Evolutionary conservation across 2,329 filamentous ascomycete genomes (phyloP), one percentile per base, ranked within the genome.

Genomic region (Calonectria naviculata): DNA sequence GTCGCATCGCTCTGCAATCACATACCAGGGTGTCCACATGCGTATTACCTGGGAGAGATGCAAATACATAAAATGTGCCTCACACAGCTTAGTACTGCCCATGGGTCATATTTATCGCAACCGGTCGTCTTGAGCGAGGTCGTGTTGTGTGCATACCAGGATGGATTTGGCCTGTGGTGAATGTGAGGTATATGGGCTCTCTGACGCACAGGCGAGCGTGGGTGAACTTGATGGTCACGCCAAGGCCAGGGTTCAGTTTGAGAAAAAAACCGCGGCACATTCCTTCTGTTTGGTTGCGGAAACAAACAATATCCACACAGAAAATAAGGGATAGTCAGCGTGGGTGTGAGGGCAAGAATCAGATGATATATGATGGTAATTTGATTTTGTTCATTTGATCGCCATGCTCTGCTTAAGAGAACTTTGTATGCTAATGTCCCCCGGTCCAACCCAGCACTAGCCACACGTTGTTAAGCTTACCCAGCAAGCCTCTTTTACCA

Each of bases 1-100:
- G 24, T 70, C 58, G 46, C 71, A 29, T 66, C 69, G 72, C 71
- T 68, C 73, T 67, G 62, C 70, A 56, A 44, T 36, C 34, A 42
- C 47, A 26, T 34, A 38, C 46, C 34, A 6, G 12, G 44, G 42
- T 26, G 17, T 38, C 34, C 36, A 28, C n/a, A n/a, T n/a, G n/a
- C n/a, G n/a, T 21, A 44, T 15, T 29, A 58, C n/a, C n/a, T n/a
- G n/a, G n/a, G n/a, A 34, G 34, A 65, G 13, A 24, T 34, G 38
- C 3, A 36, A 38, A 17, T 38, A 34, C 7, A 58, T 2, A 13
- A 36, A 13, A 4, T 5, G 49, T n/a, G 29, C 29, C 19, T 54
- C 49, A 54, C 10, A 36, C 10, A 56, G 29, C 31, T 31, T n/a
- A 36, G 6, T 21, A 4, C 13, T 58, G 13, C 21, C 38, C 52